phyloP scores from a whole-genome alignment of 441 rosid genomes.

The Breynia disticha region DNA sequence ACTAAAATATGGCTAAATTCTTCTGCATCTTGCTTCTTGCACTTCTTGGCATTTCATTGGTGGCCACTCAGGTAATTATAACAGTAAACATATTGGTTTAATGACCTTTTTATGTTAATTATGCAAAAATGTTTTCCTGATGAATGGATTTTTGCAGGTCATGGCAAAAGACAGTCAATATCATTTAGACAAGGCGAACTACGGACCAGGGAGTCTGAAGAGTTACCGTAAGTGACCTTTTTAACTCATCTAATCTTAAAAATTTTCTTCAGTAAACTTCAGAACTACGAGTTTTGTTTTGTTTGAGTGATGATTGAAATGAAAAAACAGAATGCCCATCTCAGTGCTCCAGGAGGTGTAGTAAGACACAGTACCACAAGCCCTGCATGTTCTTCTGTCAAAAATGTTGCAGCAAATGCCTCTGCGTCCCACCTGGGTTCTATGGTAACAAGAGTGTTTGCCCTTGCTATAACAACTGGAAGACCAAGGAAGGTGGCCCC shows the following conservation, averaged over 20 bases:
- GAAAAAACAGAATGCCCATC: slow-evolving; percentile 14
- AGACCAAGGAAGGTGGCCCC: slow-evolving; percentile 23
- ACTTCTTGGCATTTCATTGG: slow-evolving; percentile 26
- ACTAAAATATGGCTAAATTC: slow-evolving; percentile 22
- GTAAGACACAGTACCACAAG: slow-evolving; percentile 17
- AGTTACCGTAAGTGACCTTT: slow-evolving; percentile 39
- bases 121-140: too few relatives aligned
- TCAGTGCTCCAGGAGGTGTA: slow-evolving; percentile 17
- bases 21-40: slow-evolving; percentile 24
- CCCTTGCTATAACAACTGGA: slow-evolving; percentile 26
- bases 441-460: slow-evolving; percentile 18
- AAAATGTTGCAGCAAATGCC: slow-evolving; percentile 18
- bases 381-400: slow-evolving; percentile 24
- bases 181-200: slow-evolving; percentile 28
- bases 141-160: slow-evolving; percentile 17
- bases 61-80: slow-evolving; percentile 7
- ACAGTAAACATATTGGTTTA: not conserved
- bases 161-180: slow-evolving; percentile 32
- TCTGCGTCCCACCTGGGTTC: slow-evolving; percentile 21
- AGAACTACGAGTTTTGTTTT: too few relatives aligned
- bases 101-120: too few relatives aligned
- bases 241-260: not conserved
- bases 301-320: not conserved
- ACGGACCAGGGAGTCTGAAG: slow-evolving; percentile 49
- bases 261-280: too few relatives aligned